Evolutionary conservation across 2,329 filamentous ascomycete genomes (phyloP), one percentile per base, ranked within the genome.

Genomic region (Neospermospora avenae): DNA sequence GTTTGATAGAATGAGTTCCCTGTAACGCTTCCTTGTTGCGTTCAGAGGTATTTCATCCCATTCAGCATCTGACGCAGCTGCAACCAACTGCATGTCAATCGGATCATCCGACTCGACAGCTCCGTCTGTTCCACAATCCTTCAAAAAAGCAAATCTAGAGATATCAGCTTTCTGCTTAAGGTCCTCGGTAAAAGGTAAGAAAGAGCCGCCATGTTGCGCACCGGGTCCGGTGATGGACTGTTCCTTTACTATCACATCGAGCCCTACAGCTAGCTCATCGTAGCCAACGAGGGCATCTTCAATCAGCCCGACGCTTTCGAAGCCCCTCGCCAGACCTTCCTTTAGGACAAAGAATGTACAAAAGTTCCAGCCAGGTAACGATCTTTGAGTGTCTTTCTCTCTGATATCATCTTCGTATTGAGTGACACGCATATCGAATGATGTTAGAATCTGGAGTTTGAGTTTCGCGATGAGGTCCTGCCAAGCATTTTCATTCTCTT

Each of bases 291-390:
- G 77, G 3, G 95, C 93, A 80, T 99, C 95, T 71, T 99, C 95
- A 8, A 97, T 91, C 10, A 99, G 79, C 0, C 96, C 96, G 3
- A 98, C 93, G 71, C 91, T 98, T 74, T 99, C 96, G 67, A 99
- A 96, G 0, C 93, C 96, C 66, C 91, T 84, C 1, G 95, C 93
- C 37, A 99, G 78, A 0, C 95, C 95, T 74, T 99, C 95, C 71
- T 99, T 99, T 8, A 99, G 81, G 16, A 99, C 93, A 73, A 99
- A 99, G 73, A 99, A 99, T 0, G 95, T 99, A 75, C 95, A 98
- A 72, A 99, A 99, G 71, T 99, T 99, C 95, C 95, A 99, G 0
- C 95, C 95, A 0, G 95, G 95, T 18, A 99, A 77, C 35, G 81
- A 87, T 49, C 93, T 84, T 73, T 98, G 93, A 0, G 88, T 84